Percentiles rank a stretch among this genome's conserved stretches.
These are phyloP conservation scores for Echites panduratus DNA, from an alignment of 257 asterid genomes.

Conservation along the genomic window DNA sequence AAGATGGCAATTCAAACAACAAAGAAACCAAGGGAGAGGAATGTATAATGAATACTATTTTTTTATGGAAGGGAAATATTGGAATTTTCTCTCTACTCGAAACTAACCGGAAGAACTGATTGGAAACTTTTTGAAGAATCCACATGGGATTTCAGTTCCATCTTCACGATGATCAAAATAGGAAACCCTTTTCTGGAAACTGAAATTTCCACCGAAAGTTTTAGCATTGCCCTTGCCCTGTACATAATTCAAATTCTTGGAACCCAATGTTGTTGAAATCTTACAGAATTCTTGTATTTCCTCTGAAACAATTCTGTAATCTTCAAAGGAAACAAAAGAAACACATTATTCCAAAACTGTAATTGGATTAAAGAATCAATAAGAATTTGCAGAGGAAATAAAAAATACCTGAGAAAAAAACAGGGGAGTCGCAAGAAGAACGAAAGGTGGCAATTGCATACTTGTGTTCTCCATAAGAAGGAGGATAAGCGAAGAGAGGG, in stretches of 20 bases:
- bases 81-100: background rate
- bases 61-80: background rate
- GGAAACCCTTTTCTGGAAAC: conserved; percentile 40
- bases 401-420: conserved; percentile 61
- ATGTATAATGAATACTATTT: background rate
- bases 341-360: conserved; percentile 7
- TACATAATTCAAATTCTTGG: conserved; percentile 38
- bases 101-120: conserved; percentile 48
- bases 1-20: background rate
- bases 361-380: conserved; percentile 5
- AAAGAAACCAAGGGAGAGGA: background rate
- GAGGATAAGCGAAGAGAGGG: conserved; percentile 60
- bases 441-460: conserved; percentile 74
- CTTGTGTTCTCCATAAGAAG: conserved; percentile 93
- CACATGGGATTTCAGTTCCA: conserved; percentile 59
- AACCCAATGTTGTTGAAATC: conserved; percentile 34
- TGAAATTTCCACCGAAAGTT: conserved; percentile 75
- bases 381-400: background rate
- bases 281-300: conserved; percentile 33
- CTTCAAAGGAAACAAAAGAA: conserved; percentile 29
- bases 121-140: conserved; percentile 63
- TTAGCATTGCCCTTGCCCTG: conserved; percentile 48
- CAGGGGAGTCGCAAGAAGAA: conserved; percentile 74
- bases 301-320: conserved; percentile 47
- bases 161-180: conserved; percentile 38